Conservation (phyloP, 331 rosid species). For the Acacia concinna region DNA sequence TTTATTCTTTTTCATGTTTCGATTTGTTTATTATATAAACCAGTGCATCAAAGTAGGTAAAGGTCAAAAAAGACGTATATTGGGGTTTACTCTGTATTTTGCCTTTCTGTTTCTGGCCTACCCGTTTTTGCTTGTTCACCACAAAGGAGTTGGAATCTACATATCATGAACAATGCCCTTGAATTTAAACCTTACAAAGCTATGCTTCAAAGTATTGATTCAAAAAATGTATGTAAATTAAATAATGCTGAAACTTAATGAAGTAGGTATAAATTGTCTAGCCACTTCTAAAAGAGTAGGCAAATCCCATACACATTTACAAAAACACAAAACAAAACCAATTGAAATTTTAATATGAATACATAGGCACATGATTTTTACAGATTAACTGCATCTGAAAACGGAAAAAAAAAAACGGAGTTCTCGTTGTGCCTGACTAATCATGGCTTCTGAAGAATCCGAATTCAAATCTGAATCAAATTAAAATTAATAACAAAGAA, state of each 20-base stretch:
- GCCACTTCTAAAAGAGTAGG: background rate
- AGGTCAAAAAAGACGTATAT: background rate
- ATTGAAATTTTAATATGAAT: background rate
- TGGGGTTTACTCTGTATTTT: background rate
- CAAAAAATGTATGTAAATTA: background rate
- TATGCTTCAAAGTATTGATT: background rate
- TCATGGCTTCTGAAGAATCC: background rate
- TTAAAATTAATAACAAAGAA: background rate
- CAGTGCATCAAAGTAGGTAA: background rate
- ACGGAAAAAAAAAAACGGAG: background rate
- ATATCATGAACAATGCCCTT: background rate
- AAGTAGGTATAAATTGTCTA: background rate
- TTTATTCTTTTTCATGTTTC: background rate
- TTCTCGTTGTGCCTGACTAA: background rate
- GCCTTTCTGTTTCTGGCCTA: background rate
- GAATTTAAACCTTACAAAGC: background rate
- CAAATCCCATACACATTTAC: background rate
- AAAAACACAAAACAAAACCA: background rate
- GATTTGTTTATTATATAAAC: background rate
- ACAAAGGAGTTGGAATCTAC: background rate
- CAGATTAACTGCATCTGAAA: background rate
- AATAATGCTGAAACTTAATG: background rate
- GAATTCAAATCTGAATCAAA: background rate
- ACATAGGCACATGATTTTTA: background rate
- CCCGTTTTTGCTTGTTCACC: background rate